A percentile compares a stretch with the other conserved stretches of the same genome.
phyloP scores from a whole-genome alignment of 257 asterid genomes.

The Solanum virginianum region DNA sequence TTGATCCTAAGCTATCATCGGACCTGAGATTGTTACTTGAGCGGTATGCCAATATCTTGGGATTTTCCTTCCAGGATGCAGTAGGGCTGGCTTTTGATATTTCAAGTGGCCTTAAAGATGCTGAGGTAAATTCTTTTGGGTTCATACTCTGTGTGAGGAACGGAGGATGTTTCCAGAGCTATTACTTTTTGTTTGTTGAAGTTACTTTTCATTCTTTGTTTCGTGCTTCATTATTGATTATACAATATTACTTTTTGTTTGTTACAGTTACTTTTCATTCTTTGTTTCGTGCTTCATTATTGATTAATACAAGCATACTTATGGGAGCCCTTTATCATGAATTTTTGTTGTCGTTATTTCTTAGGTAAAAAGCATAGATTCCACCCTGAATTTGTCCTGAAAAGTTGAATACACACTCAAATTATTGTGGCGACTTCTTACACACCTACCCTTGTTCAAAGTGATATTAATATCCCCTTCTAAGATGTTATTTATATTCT shows the following conservation, averaged over 20 bases:
- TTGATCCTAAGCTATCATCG: conserved; percentile 44
- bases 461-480: too few species aligned
- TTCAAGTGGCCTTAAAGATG: conserved; percentile 44
- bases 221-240: too few species aligned
- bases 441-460: too few species aligned
- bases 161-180: not conserved
- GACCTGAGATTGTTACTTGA: conserved; percentile 78
- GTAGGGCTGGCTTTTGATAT: conserved; percentile 55
- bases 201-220: not conserved
- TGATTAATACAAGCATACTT: not conserved
- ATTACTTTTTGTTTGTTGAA: not conserved
- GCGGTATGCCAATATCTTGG: conserved; percentile 65
- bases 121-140: conserved; percentile 40
- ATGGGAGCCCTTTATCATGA: not conserved
- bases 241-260: not conserved
- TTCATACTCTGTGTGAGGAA: not conserved
- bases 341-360: not conserved
- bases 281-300: not conserved
- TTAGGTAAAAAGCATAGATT: too few species aligned
- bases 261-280: not conserved
- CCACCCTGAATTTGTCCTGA: too few species aligned
- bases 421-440: too few species aligned
- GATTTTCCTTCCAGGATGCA: conserved; percentile 68
- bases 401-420: too few species aligned
- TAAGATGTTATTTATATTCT: too few species aligned